These are phyloP conservation scores for Russula sp. DNA, from an alignment of 768 basidiomycete genomes.

Conservation along the genomic window DNA sequence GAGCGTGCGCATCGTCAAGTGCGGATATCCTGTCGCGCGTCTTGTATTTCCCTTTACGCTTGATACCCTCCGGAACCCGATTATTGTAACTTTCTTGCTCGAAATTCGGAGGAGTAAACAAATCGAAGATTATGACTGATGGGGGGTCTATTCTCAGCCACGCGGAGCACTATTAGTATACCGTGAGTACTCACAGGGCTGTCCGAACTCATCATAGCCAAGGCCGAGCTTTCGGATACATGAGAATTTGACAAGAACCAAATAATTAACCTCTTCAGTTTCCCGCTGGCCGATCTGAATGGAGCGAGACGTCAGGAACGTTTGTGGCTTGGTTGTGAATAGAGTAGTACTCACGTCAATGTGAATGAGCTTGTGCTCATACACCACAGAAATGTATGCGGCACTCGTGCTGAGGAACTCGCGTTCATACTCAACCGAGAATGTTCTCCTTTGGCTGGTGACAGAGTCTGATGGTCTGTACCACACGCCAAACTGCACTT, in stretches of 20 bases:
- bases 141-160: background rate
- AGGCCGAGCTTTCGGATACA: constrained; percentile 20
- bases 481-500: constrained; percentile 63
- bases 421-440: constrained; percentile 67
- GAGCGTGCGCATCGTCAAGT: constrained; percentile 51
- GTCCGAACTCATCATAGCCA: constrained; percentile 10
- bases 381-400: constrained; percentile 56
- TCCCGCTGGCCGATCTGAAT: constrained; percentile 16
- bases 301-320: background rate
- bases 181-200: constrained; percentile 2
- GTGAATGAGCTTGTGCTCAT: constrained; percentile 60
- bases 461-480: constrained; percentile 32
- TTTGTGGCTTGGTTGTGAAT: background rate
- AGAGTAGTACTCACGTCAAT: constrained; percentile 43
- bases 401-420: constrained; percentile 41
- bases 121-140: constrained; percentile 19
- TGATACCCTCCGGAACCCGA: constrained; percentile 36
- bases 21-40: constrained; percentile 54
- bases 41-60: constrained; percentile 35
- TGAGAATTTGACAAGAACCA: constrained; percentile 16
- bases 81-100: constrained; percentile 56
- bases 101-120: constrained; percentile 48
- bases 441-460: constrained; percentile 31
- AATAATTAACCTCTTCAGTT: constrained; percentile 10
- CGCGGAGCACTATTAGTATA: too few relatives aligned